phyloP scores from a whole-genome alignment of 257 asterid species.

The Verbena officinalis region DNA sequence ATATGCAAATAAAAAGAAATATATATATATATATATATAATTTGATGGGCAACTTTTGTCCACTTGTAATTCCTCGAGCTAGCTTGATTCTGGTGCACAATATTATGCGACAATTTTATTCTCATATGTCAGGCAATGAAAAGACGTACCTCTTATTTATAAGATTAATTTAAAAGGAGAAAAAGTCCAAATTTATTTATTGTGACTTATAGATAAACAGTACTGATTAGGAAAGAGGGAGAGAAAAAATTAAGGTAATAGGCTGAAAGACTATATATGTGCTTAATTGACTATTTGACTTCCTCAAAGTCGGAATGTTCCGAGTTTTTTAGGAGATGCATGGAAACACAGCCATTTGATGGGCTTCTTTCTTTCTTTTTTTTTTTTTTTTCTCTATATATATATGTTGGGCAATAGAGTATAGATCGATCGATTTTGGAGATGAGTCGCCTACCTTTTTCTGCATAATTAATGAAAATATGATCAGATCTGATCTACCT shows the following conservation, averaged over 20 bases:
- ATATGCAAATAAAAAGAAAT: background rate
- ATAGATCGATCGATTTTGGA: too few relatives aligned
- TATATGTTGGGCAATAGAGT: conserved; percentile 21
- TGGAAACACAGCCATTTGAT: background rate
- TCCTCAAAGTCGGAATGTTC: conserved; percentile 9
- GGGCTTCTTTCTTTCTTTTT: too few relatives aligned
- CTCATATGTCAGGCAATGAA: conserved; percentile 19
- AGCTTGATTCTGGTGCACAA: conserved; percentile 19
- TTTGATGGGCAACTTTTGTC: conserved; percentile 29
- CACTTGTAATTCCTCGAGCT: background rate
- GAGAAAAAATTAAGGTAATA: too few relatives aligned
- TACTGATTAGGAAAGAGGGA: too few relatives aligned
- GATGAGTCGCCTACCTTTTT: conserved; percentile 23
- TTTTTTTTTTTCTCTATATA: conserved; percentile 11
- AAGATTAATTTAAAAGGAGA: background rate
- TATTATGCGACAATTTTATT: conserved; percentile 21
- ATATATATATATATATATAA: background rate
- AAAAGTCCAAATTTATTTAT: background rate
- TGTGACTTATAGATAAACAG: too few relatives aligned
- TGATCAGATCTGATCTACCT: too few relatives aligned
- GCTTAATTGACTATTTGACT: too few relatives aligned
- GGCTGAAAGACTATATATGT: too few relatives aligned
- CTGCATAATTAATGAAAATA: conserved; percentile 20
- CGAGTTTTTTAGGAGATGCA: background rate
- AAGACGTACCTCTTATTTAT: too few relatives aligned